Base-by-base conservation (phyloP, 768 basidiomycete genomes). In the Lepiota brunneoincarnata region DNA sequence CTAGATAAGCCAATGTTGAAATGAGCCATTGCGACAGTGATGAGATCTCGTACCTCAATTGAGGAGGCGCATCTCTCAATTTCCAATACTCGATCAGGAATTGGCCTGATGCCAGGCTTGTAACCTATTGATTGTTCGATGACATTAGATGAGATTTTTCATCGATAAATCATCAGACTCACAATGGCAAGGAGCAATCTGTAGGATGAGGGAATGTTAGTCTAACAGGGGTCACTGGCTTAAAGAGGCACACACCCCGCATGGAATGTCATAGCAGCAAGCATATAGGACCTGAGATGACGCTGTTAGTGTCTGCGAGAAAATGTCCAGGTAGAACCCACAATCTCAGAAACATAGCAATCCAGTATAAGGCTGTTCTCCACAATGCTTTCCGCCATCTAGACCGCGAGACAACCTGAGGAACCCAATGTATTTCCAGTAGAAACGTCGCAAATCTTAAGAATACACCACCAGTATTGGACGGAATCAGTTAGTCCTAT, bases 201-300 rank as follows among this genome's bases (percentile, higher is more conserved):
- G 59, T 0, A 12, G 31, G 39, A 26, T 18, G 45, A 10, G 31
- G 34, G 28, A 18, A 42, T 6, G 46, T 43, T 14, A 28, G 18
- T 24, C 3, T 28, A 26, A 34, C 34, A 1, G 0, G 11, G 24
- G n/a, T 14, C 17, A 40, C 31, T 20, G 17, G 24, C 34, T 36
- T 24, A 38, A n/a, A 48, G 42, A 20, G 20, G 35, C 2, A 75
- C 86, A 67, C 62, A 88, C 87, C 84, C 79, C n/a, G 81, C 52
- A 51, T 87, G 80, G 58, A 85, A 81, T 18, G 86, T 81, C 86
- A 89, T 89, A 21, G 83, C 78, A 48, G 85, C 72, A 14, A 90
- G 75, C 86, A 90, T 89, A 62, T 89, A 89, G 56, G 79, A 68
- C 51, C 87, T 89, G 49, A 47, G 41, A 38, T 34, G n/a, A 17